Percentiles rank a stretch among this genome's conserved stretches.
These are phyloP conservation scores for Arthrobotrys pseudoclavata DNA, from an alignment of 2,329 filamentous ascomycete species.

Conservation along the genomic window DNA sequence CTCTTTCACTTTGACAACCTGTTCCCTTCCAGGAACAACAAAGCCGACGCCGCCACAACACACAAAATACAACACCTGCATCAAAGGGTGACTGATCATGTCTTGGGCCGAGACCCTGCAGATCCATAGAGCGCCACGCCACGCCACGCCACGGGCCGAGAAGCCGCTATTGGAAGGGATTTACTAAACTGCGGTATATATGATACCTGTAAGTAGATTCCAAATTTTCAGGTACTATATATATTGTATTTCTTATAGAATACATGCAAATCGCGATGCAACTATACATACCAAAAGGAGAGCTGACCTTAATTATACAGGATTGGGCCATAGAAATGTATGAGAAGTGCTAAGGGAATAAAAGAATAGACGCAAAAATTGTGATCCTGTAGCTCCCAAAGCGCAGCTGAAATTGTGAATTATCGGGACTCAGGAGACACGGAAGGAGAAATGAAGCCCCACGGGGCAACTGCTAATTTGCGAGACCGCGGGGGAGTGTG, in stretches of 20 bases:
- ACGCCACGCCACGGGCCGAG: constrained; percentile 8
- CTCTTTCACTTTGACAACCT: too few species aligned
- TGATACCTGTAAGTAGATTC: background rate
- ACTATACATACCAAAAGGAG: background rate
- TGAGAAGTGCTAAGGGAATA: background rate
- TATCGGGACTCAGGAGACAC: background rate
- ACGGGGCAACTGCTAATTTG: constrained; percentile 2
- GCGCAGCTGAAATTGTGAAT: background rate
- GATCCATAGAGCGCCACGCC: background rate
- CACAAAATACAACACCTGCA: constrained; percentile 33
- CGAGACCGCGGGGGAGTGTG: background rate
- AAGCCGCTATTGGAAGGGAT: background rate
- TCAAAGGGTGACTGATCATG: background rate
- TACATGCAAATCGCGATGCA: constrained; percentile 10
- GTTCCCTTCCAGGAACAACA: too few species aligned
- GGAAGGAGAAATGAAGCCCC: background rate
- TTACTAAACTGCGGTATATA: background rate
- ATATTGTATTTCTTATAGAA: constrained; percentile 4
- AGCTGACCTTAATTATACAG: constrained; percentile 13
- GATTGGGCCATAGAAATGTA: background rate
- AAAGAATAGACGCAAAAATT: background rate
- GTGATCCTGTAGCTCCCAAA: background rate
- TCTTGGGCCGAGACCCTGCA: constrained; percentile 2
- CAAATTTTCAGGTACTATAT: background rate
- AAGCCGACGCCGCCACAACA: constrained; percentile 15